Evolutionary conservation across 305 asterid genomes (phyloP).

Genomic region (Nicotiana rustica): DNA sequence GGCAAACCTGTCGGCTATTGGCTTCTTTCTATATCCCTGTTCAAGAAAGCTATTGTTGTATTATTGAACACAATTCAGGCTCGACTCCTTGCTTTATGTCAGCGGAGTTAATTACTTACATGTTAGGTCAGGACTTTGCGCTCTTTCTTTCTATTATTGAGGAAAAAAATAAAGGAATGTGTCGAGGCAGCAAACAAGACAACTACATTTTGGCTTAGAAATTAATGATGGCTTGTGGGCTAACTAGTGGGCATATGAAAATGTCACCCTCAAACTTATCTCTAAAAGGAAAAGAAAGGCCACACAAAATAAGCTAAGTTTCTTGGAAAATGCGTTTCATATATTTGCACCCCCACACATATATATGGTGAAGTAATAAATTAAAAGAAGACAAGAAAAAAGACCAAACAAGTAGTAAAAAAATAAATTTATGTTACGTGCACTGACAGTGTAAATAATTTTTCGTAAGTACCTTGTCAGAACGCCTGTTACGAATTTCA

Average conservation of each 20-base stretch:
- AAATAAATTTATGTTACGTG: neutral
- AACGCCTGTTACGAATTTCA: constrained; percentile 61
- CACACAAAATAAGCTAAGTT: constrained; percentile 36
- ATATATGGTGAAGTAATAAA: neutral
- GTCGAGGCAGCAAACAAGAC: constrained; percentile 29
- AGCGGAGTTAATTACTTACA: neutral
- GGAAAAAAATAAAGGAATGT: neutral
- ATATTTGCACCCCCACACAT: neutral
- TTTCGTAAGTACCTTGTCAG: constrained; percentile 54
- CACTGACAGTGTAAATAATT: neutral
- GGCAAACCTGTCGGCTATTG: neutral
- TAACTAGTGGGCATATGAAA: constrained; percentile 30
- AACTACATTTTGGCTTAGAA: constrained; percentile 29
- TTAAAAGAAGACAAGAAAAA: neutral
- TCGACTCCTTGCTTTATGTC: neutral
- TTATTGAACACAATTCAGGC: too few relatives aligned
- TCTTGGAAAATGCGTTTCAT: neutral
- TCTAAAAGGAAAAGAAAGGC: constrained; percentile 39
- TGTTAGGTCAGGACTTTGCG: neutral
- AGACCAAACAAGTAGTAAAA: neutral
- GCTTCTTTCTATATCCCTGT: neutral
- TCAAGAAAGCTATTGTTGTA: neutral
- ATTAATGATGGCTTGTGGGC: constrained; percentile 44
- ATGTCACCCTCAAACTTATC: constrained; percentile 37
- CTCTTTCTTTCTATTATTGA: neutral